A percentile compares a stretch with the other conserved stretches of the same genome.
Evolutionary conservation across 148 eudicot genomes (phyloP).

Genomic region (Limonium bicolor): DNA sequence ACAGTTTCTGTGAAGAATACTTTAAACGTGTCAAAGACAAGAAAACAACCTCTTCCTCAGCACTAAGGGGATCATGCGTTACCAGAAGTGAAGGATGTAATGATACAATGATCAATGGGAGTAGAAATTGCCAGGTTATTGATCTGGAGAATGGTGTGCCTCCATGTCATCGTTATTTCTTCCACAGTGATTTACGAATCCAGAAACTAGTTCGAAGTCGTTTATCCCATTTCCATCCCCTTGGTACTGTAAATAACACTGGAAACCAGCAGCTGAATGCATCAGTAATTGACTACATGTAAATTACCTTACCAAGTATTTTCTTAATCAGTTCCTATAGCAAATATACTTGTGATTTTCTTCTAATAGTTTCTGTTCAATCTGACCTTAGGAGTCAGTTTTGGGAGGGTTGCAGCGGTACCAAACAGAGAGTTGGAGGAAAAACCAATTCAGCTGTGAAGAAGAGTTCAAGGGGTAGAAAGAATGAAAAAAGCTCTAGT

Average conservation of each 20-base stretch:
- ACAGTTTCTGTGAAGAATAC: conserved; percentile 61
- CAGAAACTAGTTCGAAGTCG: conserved; percentile 54
- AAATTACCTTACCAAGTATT: conserved; percentile 10
- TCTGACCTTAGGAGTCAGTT: conserved; percentile 62
- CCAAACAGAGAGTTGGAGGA: conserved; percentile 24
- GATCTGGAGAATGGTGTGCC: conserved; percentile 21
- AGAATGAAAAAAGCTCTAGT: conserved; percentile 24
- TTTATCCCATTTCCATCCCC: conserved; percentile 58
- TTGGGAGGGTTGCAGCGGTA: conserved; percentile 29
- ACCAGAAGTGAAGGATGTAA: conserved; percentile 8
- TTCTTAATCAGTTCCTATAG: conserved; percentile 4
- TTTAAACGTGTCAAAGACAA: conserved; percentile 25
- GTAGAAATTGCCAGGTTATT: conserved; percentile 10
- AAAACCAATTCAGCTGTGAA: conserved; percentile 10
- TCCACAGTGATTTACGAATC: conserved; percentile 57
- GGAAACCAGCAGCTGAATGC: conserved; percentile 18
- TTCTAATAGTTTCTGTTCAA: not conserved
- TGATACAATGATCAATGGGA: conserved; percentile 5
- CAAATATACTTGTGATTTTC: no score
- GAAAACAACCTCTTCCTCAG: conserved; percentile 11
- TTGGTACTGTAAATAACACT: conserved; percentile 22
- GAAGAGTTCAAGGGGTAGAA: conserved; percentile 23
- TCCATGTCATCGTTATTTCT: conserved; percentile 68
- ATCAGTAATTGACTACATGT: conserved; percentile 79
- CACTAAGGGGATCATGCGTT: conserved; percentile 7